Evolutionary conservation across 192 early-diverging fungal genomes (phyloP).

Genomic region (Coemansia sp.): DNA sequence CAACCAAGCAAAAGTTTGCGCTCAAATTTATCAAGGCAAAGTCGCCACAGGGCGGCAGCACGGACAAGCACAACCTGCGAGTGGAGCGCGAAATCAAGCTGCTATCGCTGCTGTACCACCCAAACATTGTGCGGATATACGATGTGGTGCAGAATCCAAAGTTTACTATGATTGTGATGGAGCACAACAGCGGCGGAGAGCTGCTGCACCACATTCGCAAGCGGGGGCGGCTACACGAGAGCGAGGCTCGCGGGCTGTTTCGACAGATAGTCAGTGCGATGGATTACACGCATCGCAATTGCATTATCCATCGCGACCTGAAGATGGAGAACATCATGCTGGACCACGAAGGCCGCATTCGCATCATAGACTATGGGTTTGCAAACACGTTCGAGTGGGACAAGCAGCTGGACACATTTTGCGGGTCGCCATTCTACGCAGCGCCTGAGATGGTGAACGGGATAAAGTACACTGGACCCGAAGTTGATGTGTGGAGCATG

Average conservation of each 20-base stretch:
- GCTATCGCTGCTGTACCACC: slow-evolving; percentile 84
- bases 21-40: slow-evolving; percentile 66
- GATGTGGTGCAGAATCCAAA: slow-evolving; percentile 79
- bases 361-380: slow-evolving; percentile 90
- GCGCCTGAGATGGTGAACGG: slow-evolving; percentile 85
- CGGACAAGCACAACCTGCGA: slow-evolving; percentile 70
- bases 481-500: slow-evolving; percentile 88
- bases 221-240: slow-evolving; percentile 75
- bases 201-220: slow-evolving; percentile 84
- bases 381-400: slow-evolving; percentile 66
- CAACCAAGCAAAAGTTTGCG: slow-evolving; percentile 58
- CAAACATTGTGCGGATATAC: slow-evolving; percentile 84
- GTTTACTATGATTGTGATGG: slow-evolving; percentile 83
- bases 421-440: slow-evolving; percentile 77
- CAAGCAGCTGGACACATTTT: slow-evolving; percentile 53
- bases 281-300: slow-evolving; percentile 65
- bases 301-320: slow-evolving; percentile 73
- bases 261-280: slow-evolving; percentile 81
- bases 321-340: slow-evolving; percentile 90
- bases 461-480: slow-evolving; percentile 78
- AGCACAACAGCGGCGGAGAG: slow-evolving; percentile 82
- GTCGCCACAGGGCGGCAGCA: slow-evolving; percentile 55
- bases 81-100: slow-evolving; percentile 77
- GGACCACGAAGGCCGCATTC: slow-evolving; percentile 66
- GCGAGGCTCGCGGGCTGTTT: slow-evolving; percentile 83